Evolutionary conservation across 768 basidiomycete species (phyloP).

Genomic region (Boletus vinaceobasis): DNA sequence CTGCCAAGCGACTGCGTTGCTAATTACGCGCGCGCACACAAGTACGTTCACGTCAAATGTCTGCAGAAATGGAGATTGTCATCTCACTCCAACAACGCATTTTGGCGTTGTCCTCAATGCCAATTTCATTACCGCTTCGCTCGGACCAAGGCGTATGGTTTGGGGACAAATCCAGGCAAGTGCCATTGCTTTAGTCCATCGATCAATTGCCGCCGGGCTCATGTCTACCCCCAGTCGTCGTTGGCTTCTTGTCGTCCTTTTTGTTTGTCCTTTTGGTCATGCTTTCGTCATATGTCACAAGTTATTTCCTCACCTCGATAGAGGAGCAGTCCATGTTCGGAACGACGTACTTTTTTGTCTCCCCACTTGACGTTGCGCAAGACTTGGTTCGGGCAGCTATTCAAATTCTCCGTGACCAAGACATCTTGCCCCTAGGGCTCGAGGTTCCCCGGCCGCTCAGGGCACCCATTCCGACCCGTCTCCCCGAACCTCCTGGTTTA

Average conservation of each 20-base stretch:
- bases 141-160: constrained; percentile 63
- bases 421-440: constrained; percentile 34
- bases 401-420: constrained; percentile 58
- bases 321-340: constrained; percentile 47
- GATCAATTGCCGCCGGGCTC: constrained; percentile 10
- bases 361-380: constrained; percentile 55
- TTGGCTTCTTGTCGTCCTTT: constrained; percentile 57
- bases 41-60: constrained; percentile 82
- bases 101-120: constrained; percentile 80
- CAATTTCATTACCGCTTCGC: constrained; percentile 74
- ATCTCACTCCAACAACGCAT: constrained; percentile 59
- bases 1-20: constrained; percentile 7
- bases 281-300: constrained; percentile 66
- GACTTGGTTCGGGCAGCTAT: constrained; percentile 63
- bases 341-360: constrained; percentile 40
- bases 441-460: constrained; percentile 14
- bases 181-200: constrained; percentile 1
- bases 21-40: constrained; percentile 20
- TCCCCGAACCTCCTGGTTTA: constrained; percentile 41
- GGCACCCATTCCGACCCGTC: constrained; percentile 13
- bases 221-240: constrained; percentile 46
- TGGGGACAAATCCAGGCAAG: constrained; percentile 76
- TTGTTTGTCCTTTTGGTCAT: constrained; percentile 66
- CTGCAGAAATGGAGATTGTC: constrained; percentile 71
- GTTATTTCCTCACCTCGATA: constrained; percentile 59